Evolutionary conservation across 1,284 basidiomycete genomes (phyloP), one percentile per base, ranked within the genome.

Genomic region (Irpex lacteus): DNA sequence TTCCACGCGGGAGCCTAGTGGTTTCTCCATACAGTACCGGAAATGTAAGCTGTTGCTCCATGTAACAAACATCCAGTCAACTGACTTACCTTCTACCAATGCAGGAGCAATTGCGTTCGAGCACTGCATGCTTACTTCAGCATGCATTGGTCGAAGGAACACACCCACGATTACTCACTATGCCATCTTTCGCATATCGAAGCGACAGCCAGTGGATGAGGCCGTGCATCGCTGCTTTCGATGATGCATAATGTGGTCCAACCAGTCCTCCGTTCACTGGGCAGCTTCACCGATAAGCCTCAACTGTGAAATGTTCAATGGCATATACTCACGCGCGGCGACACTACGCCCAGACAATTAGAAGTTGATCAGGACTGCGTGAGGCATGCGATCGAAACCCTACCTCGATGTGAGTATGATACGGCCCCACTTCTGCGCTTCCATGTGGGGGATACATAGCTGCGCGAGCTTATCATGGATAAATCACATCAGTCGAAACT

Each of bases 221-320:
- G 0, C 84, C 84, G 66, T 85, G 83, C 64, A 85, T 70, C 2
- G 83, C 84, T 4, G 83, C 80, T 65, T 86, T 86, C 0, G 83
- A 84, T 0, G 82, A 84, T 1, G 84, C 83, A 62, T 86, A 85
- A 63, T 85, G 84, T 0, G 84, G 83, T 0, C 84, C 84, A 58
- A 86, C 77, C 1, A 85, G 80, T 1, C 84, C 84, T 13, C 84
- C 84, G 21, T 78, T 82, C 4, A 72, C 74, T 74, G 50, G 40
- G 40, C 2, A 6, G 21, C 13, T 9, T n/a, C 11, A 44, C 8
- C 26, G 26, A 26, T 26, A 26, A 26, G 26, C 26, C 26, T 26
- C 26, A 26, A 26, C 26, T 26, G 26, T 26, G 26, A 26, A 26
- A 26, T 26, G 26, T 21, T 34, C 18, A 38, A 60, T 37, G 8